Conservation (phyloP, 768 basidiomycete species). For the Termitomyces sp. region DNA sequence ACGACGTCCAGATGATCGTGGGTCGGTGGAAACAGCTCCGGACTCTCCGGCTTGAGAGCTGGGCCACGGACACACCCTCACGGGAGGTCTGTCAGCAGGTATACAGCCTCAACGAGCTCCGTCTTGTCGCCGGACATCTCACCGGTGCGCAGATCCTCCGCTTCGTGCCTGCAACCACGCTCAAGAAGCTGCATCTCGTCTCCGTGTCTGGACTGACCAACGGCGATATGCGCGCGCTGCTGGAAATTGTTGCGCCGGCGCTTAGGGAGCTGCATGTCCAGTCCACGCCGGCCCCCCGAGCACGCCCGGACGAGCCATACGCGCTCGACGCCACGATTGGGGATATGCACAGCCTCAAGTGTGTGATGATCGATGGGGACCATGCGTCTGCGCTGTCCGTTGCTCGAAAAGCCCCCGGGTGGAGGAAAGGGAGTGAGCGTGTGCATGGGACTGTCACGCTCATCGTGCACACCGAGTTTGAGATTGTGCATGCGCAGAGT, state of each 20-base stretch:
- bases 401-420: not conserved
- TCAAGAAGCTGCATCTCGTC: not conserved
- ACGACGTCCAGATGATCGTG: constrained; percentile 1
- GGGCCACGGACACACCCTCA: not conserved
- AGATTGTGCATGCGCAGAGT: not conserved
- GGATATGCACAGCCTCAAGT: not conserved
- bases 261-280: not conserved
- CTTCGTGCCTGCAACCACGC: not conserved
- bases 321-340: constrained; percentile 1
- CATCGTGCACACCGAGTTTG: constrained; percentile 1
- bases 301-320: not conserved
- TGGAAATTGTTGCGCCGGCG: not conserved
- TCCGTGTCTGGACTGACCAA: constrained; percentile 3
- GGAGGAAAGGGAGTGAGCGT: not conserved
- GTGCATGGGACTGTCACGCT: not conserved
- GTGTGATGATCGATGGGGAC: not conserved
- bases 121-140: not conserved
- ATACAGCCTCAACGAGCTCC: constrained; percentile 4
- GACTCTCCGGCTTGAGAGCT: not conserved
- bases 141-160: not conserved
- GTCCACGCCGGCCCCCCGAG: not conserved
- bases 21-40: constrained; percentile 1
- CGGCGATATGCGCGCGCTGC: not conserved
- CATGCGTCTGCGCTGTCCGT: not conserved
- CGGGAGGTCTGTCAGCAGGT: not conserved